These are phyloP conservation scores for Geum urbanum DNA, from an alignment of 306 rosid genomes.

Conservation along the genomic window DNA sequence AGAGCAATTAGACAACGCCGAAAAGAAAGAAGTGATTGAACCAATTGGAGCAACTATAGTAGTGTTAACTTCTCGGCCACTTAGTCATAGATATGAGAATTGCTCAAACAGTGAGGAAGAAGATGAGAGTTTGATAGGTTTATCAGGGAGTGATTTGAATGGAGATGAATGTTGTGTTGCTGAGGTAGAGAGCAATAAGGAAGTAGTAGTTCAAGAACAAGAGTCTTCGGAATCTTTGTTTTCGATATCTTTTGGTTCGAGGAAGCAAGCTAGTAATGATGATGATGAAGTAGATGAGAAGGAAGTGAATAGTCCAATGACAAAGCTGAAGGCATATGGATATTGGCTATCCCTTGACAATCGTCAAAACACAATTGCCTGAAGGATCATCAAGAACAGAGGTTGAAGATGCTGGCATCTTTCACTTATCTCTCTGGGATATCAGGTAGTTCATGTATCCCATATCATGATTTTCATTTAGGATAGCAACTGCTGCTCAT, in stretches of 20 bases:
- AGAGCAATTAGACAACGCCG: neutral
- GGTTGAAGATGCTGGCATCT: no score
- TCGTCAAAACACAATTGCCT: no score
- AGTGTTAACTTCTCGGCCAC: neutral
- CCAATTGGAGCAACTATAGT: slow-evolving; percentile 15
- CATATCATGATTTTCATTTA: no score
- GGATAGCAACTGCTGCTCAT: no score
- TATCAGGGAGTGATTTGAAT: slow-evolving; percentile 13
- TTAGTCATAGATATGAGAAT: slow-evolving; percentile 27
- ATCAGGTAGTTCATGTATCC: no score
- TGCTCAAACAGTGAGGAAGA: slow-evolving; percentile 27
- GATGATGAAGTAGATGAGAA: slow-evolving; percentile 41
- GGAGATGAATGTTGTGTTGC: slow-evolving; percentile 3
- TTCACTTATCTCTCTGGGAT: no score
- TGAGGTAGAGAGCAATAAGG: slow-evolving; percentile 4
- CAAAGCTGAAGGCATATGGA: no score
- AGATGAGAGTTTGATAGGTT: slow-evolving; percentile 13
- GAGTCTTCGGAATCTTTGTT: slow-evolving; percentile 79
- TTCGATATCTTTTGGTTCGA: slow-evolving; percentile 52
- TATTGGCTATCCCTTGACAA: no score
- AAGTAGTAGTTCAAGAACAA: slow-evolving; percentile 20
- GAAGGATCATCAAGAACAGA: no score
- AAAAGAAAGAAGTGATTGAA: slow-evolving; percentile 22
- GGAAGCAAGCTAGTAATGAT: slow-evolving; percentile 27
- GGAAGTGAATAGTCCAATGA: slow-evolving; percentile 55